phyloP scores from a whole-genome alignment of 176 grass and related monocot genomes.

The Typha latifolia region DNA sequence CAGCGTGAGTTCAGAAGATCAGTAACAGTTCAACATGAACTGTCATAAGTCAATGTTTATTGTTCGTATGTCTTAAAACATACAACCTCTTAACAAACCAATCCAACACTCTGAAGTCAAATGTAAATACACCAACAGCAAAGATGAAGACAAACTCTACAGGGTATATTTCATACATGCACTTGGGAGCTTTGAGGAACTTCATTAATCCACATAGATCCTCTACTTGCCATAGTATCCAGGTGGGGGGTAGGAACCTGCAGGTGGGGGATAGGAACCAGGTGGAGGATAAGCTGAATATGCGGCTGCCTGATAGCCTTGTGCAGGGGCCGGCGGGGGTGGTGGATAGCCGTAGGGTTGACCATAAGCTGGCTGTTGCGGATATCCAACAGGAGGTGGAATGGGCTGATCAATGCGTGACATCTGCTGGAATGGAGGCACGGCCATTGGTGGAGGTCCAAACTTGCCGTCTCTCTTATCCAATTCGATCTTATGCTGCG shows the following conservation, averaged over 20 bases:
- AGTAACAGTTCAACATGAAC: too few species aligned
- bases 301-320: constrained; percentile 5
- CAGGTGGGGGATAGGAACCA: constrained; percentile 10
- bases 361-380: constrained; percentile 19
- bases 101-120: too few species aligned
- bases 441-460: constrained; percentile 47
- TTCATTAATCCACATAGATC: neutral
- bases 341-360: constrained; percentile 56
- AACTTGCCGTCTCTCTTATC: constrained; percentile 86
- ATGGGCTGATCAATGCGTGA: constrained; percentile 54
- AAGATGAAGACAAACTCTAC: too few species aligned
- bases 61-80: too few species aligned
- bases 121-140: too few species aligned
- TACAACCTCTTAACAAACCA: too few species aligned
- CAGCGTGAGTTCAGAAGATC: too few species aligned
- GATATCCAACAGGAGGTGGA: constrained; percentile 42
- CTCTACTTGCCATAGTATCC: constrained; percentile 50
- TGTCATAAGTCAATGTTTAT: too few species aligned
- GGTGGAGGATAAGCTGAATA: constrained; percentile 38
- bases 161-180: too few species aligned
- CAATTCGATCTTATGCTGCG: constrained; percentile 75
- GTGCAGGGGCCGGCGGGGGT: neutral
- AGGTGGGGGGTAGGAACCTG: constrained; percentile 9
- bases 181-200: too few species aligned
- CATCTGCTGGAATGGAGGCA: constrained; percentile 89